These are phyloP conservation scores for Paradendryphiella salina DNA, from an alignment of 2,329 filamentous ascomycete genomes.

Conservation along the genomic window DNA sequence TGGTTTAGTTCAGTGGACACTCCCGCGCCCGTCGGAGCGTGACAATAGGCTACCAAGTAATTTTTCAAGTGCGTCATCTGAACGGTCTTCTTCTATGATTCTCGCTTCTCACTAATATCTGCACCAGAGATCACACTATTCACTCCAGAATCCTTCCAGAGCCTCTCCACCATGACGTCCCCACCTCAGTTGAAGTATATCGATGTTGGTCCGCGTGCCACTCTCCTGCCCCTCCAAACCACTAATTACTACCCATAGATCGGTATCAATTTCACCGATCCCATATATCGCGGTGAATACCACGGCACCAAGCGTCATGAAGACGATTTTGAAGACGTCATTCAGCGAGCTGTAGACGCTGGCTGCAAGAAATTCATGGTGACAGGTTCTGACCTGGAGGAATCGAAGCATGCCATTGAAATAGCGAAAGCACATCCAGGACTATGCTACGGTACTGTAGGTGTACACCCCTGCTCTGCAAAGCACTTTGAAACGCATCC, in stretches of 20 bases:
- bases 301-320: slow-evolving; percentile 76
- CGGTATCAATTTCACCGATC: slow-evolving; percentile 94
- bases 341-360: slow-evolving; percentile 74
- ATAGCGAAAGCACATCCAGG: slow-evolving; percentile 75
- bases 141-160: neutral
- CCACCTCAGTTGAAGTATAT: slow-evolving; percentile 42
- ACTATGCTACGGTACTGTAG: slow-evolving; percentile 84
- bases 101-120: neutral
- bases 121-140: neutral
- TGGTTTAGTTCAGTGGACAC: neutral
- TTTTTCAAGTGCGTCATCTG: slow-evolving; percentile 19
- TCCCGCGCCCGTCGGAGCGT: neutral
- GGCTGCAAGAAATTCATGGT: slow-evolving; percentile 91
- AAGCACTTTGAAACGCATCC: slow-evolving; percentile 71
- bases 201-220: slow-evolving; percentile 48
- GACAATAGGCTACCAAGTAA: neutral
- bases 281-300: slow-evolving; percentile 83
- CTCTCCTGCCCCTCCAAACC: slow-evolving; percentile 4
- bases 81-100: neutral
- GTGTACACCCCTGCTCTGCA: slow-evolving; percentile 90
- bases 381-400: slow-evolving; percentile 83
- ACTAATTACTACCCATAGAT: slow-evolving; percentile 56
- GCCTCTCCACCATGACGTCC: slow-evolving; percentile 4
- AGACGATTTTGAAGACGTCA: slow-evolving; percentile 73
- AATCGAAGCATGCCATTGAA: slow-evolving; percentile 73